phyloP scores from a whole-genome alignment of 768 basidiomycete genomes.

The Lactifluus rugatus region DNA sequence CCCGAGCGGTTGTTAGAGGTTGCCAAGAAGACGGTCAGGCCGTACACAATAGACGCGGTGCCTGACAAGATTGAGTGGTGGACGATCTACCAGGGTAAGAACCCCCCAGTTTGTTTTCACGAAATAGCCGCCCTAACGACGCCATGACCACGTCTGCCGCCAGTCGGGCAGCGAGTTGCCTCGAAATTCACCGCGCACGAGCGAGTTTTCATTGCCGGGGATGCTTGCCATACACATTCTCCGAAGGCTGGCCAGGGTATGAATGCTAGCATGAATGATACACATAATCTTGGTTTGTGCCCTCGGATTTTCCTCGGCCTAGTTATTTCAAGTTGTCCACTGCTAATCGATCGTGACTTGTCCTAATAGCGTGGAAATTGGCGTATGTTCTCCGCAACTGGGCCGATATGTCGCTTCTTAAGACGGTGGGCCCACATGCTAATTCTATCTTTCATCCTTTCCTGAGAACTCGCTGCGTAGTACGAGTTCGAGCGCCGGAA shows the following conservation, averaged over 20 bases:
- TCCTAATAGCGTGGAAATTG: constrained; percentile 41
- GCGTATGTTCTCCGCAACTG: constrained; percentile 39
- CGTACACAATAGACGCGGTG: constrained; percentile 28
- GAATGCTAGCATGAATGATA: constrained; percentile 47
- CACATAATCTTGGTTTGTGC: constrained; percentile 34
- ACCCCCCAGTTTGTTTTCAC: constrained; percentile 12
- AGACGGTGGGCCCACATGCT: constrained; percentile 29
- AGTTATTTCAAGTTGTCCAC: no score
- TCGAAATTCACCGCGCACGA: constrained; percentile 38
- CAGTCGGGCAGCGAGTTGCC: constrained; percentile 49
- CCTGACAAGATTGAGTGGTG: constrained; percentile 36
- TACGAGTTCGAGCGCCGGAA: constrained; percentile 46
- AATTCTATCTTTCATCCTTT: neutral
- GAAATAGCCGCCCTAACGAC: constrained; percentile 21
- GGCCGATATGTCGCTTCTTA: constrained; percentile 36
- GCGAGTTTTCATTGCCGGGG: constrained; percentile 48
- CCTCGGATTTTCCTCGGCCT: no score
- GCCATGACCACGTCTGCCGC: neutral
- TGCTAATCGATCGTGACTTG: neutral
- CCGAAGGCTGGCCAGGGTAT: constrained; percentile 38
- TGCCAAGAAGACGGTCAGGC: constrained; percentile 34
- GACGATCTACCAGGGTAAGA: constrained; percentile 41
- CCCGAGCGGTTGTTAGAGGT: constrained; percentile 34
- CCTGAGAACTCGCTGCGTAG: constrained; percentile 21
- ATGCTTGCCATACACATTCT: constrained; percentile 41